Conservation (phyloP, 2,329 filamentous ascomycete species). For the Talaromyces sp. region DNA sequence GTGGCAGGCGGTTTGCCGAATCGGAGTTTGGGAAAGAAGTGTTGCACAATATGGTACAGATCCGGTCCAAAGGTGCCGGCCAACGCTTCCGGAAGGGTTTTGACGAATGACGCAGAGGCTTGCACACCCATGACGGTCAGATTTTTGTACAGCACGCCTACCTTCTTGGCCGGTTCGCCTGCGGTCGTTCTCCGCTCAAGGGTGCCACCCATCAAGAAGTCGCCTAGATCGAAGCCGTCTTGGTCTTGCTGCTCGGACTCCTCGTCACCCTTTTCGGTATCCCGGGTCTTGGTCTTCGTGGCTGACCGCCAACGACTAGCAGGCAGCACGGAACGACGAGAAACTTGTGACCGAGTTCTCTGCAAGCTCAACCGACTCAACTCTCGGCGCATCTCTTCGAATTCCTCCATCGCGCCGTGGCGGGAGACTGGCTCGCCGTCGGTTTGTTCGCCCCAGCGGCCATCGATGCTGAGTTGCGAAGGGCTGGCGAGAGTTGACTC, state of each 20-base stretch:
- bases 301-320: slow-evolving; percentile 28
- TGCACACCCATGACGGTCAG: slow-evolving; percentile 70
- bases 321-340: slow-evolving; percentile 19
- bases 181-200: slow-evolving; percentile 66
- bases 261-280: slow-evolving; percentile 50
- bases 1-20: slow-evolving; percentile 49
- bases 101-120: slow-evolving; percentile 63
- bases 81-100: slow-evolving; percentile 69
- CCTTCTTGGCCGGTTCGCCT: slow-evolving; percentile 67
- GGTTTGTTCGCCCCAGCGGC: slow-evolving; percentile 59
- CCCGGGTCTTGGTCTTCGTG: slow-evolving; percentile 25
- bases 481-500: slow-evolving; percentile 17
- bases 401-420: slow-evolving; percentile 56
- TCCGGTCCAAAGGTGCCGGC: slow-evolving; percentile 78
- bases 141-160: slow-evolving; percentile 73
- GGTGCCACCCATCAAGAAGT: slow-evolving; percentile 70
- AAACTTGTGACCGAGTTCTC: slow-evolving; percentile 30
- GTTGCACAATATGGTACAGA: slow-evolving; percentile 61
- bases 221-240: slow-evolving; percentile 61
- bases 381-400: slow-evolving; percentile 54
- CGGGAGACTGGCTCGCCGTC: slow-evolving; percentile 53
- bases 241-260: slow-evolving; percentile 22
- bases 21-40: slow-evolving; percentile 51
- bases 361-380: slow-evolving; percentile 52
- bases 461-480: slow-evolving; percentile 33